These are phyloP conservation scores for Monosporascus cannonballus DNA, from an alignment of 2,329 filamentous ascomycete genomes.

Conservation along the genomic window DNA sequence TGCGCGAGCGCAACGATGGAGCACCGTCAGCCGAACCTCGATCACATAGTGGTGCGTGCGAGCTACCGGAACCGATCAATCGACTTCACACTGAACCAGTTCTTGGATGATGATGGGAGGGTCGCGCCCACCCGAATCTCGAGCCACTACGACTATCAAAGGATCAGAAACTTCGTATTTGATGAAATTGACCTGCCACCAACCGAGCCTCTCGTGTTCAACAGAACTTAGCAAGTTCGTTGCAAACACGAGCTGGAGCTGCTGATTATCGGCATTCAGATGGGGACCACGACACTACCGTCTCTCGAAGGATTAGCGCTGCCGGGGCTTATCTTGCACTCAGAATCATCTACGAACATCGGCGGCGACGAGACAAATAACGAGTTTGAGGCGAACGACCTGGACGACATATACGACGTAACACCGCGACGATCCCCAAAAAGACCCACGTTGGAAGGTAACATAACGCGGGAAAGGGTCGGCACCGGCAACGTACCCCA, in stretches of 20 bases:
- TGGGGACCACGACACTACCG: not conserved
- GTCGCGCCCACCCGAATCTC: no score
- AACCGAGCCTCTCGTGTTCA: conserved; percentile 1
- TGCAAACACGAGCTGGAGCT: not conserved
- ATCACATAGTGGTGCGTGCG: no score
- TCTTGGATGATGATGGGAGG: no score
- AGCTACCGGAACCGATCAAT: no score
- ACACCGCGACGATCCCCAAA: not conserved
- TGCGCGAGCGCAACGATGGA: no score
- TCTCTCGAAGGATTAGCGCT: not conserved
- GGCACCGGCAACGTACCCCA: no score
- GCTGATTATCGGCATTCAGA: conserved; percentile 1
- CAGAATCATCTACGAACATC: not conserved
- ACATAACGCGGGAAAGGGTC: no score
- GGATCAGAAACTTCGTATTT: not conserved
- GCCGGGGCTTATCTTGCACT: not conserved
- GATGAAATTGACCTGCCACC: not conserved
- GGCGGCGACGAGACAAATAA: not conserved
- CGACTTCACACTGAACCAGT: no score
- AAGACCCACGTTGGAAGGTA: no score
- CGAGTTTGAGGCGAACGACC: not conserved
- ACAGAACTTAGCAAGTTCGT: not conserved
- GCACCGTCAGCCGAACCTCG: no score
- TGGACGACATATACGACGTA: not conserved
- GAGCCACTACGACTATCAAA: no score